Percentiles rank a stretch among this genome's conserved stretches.
These are phyloP conservation scores for Ceratocystis diversiconidia DNA, from an alignment of 2,329 filamentous ascomycete species.

Conservation along the genomic window DNA sequence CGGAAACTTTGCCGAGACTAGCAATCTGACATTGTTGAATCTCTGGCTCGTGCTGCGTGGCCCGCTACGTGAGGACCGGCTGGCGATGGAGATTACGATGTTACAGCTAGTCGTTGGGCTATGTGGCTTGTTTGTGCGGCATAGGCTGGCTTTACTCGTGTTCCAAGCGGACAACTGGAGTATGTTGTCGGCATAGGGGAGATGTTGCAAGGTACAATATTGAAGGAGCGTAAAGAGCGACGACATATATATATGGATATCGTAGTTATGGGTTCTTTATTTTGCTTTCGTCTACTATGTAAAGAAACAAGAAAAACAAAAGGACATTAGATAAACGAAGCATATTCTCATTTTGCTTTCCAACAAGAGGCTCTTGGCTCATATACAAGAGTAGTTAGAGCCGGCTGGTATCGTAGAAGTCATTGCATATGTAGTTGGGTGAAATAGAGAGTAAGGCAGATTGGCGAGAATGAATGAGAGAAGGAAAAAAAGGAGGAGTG, in stretches of 20 bases:
- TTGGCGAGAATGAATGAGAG: not conserved
- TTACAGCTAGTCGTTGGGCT: slow-evolving; percentile 66
- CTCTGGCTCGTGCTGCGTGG: slow-evolving; percentile 94
- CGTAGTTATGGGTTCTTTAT: not conserved
- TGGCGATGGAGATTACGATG: slow-evolving; percentile 65
- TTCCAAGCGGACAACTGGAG: slow-evolving; percentile 72
- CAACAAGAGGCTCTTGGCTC: not conserved
- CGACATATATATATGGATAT: not conserved
- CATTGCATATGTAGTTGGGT: slow-evolving; percentile 2
- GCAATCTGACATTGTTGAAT: slow-evolving; percentile 87
- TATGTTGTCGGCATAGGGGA: slow-evolving; percentile 6
- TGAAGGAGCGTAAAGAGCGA: too few species aligned
- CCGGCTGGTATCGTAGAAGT: not conserved
- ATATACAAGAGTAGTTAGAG: not conserved
- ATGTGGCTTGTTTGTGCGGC: slow-evolving; percentile 71
- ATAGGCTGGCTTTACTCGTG: slow-evolving; percentile 71
- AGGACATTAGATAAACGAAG: not conserved
- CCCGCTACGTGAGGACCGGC: slow-evolving; percentile 70
- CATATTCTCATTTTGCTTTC: not conserved
- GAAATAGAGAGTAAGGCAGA: not conserved
- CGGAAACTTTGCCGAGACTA: slow-evolving; percentile 62
- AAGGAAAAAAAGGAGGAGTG: not conserved
- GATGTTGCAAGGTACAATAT: not conserved
- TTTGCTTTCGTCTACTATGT: not conserved
- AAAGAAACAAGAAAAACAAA: slow-evolving; percentile 1